Evolutionary conservation across 768 basidiomycete genomes (phyloP).

Genomic region (Suillus americanus): DNA sequence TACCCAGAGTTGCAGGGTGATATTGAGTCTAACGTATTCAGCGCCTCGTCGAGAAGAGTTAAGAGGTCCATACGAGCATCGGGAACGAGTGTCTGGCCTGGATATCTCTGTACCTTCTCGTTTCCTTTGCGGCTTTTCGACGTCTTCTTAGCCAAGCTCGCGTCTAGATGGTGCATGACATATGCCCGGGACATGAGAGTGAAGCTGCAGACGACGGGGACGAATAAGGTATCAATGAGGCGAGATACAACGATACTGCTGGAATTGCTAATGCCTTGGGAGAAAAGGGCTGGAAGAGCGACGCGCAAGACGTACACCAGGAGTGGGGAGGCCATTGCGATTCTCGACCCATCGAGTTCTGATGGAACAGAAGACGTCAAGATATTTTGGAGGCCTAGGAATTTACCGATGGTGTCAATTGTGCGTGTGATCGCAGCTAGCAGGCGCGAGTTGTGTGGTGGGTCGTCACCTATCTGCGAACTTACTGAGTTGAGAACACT

Average conservation of each 20-base stretch:
- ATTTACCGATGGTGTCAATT: neutral
- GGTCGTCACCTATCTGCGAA: neutral
- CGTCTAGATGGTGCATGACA: neutral
- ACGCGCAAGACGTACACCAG: slow-evolving; percentile 22
- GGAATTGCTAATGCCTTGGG: neutral
- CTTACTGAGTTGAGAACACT: slow-evolving; percentile 13
- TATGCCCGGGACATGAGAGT: neutral
- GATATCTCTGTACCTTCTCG: neutral
- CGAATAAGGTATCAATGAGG: slow-evolving; percentile 21
- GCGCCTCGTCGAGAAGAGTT: slow-evolving; percentile 21
- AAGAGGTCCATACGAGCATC: slow-evolving; percentile 24
- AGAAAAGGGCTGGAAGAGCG: slow-evolving; percentile 19
- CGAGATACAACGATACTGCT: slow-evolving; percentile 17
- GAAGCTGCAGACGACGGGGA: slow-evolving; percentile 18
- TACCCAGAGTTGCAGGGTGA: neutral
- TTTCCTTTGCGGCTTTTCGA: slow-evolving; percentile 1
- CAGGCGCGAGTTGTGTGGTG: slow-evolving; percentile 13
- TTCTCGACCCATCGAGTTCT: slow-evolving; percentile 17
- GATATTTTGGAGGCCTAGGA: neutral
- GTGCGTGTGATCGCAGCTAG: slow-evolving; percentile 19
- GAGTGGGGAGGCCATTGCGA: slow-evolving; percentile 24
- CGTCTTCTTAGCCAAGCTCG: neutral
- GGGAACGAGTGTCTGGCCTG: slow-evolving; percentile 1
- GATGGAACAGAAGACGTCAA: neutral
- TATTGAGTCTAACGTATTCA: slow-evolving; percentile 20